Evolutionary conservation across 148 eudicot genomes (phyloP).

Genomic region (Persicaria maculosa): DNA sequence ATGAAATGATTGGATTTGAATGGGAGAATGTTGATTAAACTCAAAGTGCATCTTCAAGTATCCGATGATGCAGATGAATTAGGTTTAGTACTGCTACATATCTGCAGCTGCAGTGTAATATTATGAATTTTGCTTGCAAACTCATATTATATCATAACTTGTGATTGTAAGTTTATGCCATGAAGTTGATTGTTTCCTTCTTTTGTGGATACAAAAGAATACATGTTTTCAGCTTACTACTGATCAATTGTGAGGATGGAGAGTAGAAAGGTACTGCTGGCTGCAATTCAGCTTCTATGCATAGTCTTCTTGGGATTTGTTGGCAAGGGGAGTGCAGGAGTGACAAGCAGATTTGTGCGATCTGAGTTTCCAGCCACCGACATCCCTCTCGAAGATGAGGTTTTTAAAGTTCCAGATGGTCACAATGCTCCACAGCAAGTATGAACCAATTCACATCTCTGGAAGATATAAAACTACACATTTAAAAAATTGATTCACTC

Average conservation of each 20-base stretch:
- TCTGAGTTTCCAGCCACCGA: conserved; percentile 75
- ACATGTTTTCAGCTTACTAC: conserved; percentile 20
- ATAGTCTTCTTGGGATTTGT: conserved; percentile 38
- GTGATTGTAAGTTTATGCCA: neutral
- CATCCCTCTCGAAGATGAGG: conserved; percentile 80
- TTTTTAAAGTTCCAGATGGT: conserved; percentile 70
- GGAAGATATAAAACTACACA: neutral
- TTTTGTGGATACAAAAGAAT: neutral
- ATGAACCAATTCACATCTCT: conserved; percentile 21
- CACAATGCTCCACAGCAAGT: conserved; percentile 93
- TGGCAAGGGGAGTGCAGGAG: conserved; percentile 45
- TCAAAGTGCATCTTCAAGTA: neutral
- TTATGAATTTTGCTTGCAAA: neutral
- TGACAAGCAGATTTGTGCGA: conserved; percentile 70
- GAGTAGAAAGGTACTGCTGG: conserved; percentile 25
- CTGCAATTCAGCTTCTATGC: conserved; percentile 32
- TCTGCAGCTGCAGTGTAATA: neutral
- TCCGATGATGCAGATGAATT: neutral
- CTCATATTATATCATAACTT: neutral
- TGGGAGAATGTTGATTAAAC: neutral
- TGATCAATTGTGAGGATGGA: conserved; percentile 22
- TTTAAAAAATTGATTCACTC: conserved; percentile 2
- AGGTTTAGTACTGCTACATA: neutral
- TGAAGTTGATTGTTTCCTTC: neutral
- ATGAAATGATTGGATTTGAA: neutral